A percentile compares a stretch with the other conserved stretches of the same genome.
Evolutionary conservation across 805 yeast species (phyloP).

Genomic region (Saccharomyces mikatae): DNA sequence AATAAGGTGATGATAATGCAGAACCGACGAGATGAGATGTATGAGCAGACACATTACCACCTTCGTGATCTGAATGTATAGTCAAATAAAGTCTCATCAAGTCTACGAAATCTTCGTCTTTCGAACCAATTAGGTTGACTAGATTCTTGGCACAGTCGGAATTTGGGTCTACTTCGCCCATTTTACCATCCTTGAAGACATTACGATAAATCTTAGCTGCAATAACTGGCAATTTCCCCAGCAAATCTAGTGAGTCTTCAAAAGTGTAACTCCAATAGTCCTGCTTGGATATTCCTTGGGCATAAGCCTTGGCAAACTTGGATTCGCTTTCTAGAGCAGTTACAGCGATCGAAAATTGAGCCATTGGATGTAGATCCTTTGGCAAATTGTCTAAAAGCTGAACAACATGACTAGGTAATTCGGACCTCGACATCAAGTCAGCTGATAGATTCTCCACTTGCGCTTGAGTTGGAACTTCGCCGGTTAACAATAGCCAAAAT

Average conservation of each 20-base stretch:
- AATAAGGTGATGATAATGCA: constrained; percentile 69
- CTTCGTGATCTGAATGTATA: constrained; percentile 83
- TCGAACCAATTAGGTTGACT: constrained; percentile 49
- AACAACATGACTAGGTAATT: constrained; percentile 69
- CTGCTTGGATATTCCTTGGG: constrained; percentile 71
- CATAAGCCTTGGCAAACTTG: constrained; percentile 77
- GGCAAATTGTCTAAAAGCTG: constrained; percentile 69
- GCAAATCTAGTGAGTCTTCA: constrained; percentile 71
- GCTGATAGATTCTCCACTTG: constrained; percentile 66
- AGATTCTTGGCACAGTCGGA: constrained; percentile 62
- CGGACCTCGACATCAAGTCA: constrained; percentile 72
- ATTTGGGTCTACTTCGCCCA: constrained; percentile 40
- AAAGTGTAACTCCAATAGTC: constrained; percentile 79
- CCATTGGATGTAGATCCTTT: constrained; percentile 77
- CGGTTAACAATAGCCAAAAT: constrained; percentile 76
- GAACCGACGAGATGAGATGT: constrained; percentile 82
- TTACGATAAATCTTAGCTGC: constrained; percentile 81
- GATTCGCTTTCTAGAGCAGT: constrained; percentile 78
- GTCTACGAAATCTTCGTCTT: constrained; percentile 65
- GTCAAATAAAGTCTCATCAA: constrained; percentile 74
- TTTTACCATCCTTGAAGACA: constrained; percentile 74
- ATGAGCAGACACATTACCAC: constrained; percentile 84
- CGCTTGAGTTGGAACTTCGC: constrained; percentile 67
- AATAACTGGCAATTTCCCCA: constrained; percentile 75
- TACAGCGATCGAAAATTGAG: constrained; percentile 77